phyloP scores from a whole-genome alignment of 1,284 basidiomycete species.

The Puccinia novopanici region DNA sequence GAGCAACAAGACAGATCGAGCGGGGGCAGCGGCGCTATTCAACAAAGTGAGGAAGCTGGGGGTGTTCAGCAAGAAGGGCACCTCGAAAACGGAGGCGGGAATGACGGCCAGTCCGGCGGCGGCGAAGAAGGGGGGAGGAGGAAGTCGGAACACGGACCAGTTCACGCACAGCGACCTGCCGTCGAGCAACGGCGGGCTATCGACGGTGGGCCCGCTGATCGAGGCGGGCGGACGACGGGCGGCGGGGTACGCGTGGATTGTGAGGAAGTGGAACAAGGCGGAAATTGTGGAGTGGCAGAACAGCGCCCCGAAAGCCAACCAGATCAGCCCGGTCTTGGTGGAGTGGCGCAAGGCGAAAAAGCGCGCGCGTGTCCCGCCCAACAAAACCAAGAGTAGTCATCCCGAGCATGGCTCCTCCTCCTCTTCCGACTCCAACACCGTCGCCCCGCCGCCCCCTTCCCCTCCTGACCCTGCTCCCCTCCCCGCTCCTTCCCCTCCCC shows the following conservation, averaged over 20 bases:
- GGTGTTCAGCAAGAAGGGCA: slow-evolving; percentile 13
- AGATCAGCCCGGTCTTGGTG: slow-evolving; percentile 47
- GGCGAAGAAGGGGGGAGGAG: background rate
- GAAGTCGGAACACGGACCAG: background rate
- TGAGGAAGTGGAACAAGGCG: slow-evolving; percentile 55
- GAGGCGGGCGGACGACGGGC: slow-evolving; percentile 51
- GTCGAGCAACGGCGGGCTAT: background rate
- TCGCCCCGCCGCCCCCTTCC: background rate
- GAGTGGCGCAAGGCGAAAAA: slow-evolving; percentile 55
- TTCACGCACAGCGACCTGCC: slow-evolving; percentile 5
- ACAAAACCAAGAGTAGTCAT: background rate
- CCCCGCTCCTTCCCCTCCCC: slow-evolving; percentile 33
- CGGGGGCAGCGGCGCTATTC: background rate
- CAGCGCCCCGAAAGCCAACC: slow-evolving; percentile 21
- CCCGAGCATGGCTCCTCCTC: background rate
- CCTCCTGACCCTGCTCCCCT: slow-evolving; percentile 16
- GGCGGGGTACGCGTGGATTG: slow-evolving; percentile 57
- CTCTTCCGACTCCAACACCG: background rate
- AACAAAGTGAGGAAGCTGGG: slow-evolving; percentile 10
- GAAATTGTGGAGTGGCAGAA: slow-evolving; percentile 50
- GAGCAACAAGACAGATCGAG: background rate
- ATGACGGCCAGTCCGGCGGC: background rate
- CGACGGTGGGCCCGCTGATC: slow-evolving; percentile 48
- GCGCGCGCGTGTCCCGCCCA: slow-evolving; percentile 48
- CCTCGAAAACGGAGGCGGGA: no score